A percentile compares a stretch with the other conserved stretches of the same genome.
Evolutionary conservation across 805 yeast genomes (phyloP).

Genomic region (Millerozyma acaciae): DNA sequence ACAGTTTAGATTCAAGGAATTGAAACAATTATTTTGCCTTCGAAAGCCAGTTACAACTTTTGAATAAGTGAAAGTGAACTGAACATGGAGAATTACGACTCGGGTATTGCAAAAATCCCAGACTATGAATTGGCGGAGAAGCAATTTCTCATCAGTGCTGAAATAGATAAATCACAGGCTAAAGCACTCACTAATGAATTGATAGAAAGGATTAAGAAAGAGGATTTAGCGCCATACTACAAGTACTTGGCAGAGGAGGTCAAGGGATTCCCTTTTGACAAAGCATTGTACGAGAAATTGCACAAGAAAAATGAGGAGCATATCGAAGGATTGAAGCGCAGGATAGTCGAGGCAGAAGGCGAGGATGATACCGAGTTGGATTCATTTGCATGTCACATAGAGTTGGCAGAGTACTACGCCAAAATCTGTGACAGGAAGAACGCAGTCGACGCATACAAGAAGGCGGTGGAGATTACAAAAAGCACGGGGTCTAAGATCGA

Average conservation of each 20-base stretch:
- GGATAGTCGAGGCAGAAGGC: constrained; percentile 50
- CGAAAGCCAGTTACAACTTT: constrained; percentile 1
- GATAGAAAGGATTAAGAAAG: constrained; percentile 49
- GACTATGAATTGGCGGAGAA: constrained; percentile 78
- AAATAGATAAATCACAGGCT: constrained; percentile 34
- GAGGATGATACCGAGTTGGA: constrained; percentile 88
- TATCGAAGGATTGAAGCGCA: constrained; percentile 50
- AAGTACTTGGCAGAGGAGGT: constrained; percentile 47
- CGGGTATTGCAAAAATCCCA: constrained; percentile 63
- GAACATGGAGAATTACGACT: constrained; percentile 36
- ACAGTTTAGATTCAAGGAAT: too few relatives aligned
- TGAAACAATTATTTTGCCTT: too few relatives aligned
- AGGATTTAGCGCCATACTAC: constrained; percentile 81
- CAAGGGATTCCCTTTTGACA: constrained; percentile 54
- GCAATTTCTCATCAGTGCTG: constrained; percentile 58
- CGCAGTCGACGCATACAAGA: constrained; percentile 62
- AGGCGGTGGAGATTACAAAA: constrained; percentile 75
- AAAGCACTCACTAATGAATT: constrained; percentile 43
- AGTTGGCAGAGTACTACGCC: constrained; percentile 86
- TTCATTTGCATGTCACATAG: constrained; percentile 67
- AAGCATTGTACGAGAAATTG: constrained; percentile 49
- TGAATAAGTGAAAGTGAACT: too few relatives aligned
- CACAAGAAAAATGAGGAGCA: constrained; percentile 50
- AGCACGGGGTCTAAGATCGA: constrained; percentile 91
- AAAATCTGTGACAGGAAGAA: constrained; percentile 75